Conservation (phyloP, 129 eudicot species). For the Ambrosia artemisiifolia region DNA sequence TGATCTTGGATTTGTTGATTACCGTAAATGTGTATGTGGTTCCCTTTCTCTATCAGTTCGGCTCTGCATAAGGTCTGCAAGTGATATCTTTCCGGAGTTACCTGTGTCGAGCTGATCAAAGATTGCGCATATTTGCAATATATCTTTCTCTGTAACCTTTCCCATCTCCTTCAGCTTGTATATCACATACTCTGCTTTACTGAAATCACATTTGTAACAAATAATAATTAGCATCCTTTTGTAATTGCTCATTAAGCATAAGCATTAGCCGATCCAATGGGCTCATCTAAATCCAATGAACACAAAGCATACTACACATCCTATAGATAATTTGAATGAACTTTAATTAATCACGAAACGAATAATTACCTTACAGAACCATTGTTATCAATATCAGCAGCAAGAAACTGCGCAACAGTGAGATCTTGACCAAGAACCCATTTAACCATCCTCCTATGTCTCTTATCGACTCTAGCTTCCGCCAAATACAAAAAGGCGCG, state of each 20-base stretch:
- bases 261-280: no score
- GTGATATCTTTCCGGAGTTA: conserved; percentile 75
- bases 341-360: background rate
- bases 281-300: background rate
- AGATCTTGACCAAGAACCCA: conserved; percentile 68
- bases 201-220: conserved; percentile 31
- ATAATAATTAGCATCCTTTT: background rate
- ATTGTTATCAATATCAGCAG: conserved; percentile 65
- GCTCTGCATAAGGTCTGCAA: conserved; percentile 66
- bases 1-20: background rate
- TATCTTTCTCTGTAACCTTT: conserved; percentile 68
- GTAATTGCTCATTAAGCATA: background rate
- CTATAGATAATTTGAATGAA: background rate
- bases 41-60: conserved; percentile 17
- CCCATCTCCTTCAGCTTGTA: conserved; percentile 94
- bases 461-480: conserved; percentile 65
- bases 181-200: conserved; percentile 74
- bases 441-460: conserved; percentile 61
- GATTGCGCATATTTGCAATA: conserved; percentile 58
- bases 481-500: conserved; percentile 79
- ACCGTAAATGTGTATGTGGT: background rate
- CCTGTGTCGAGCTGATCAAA: conserved; percentile 70
- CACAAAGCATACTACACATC: background rate
- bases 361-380: conserved; percentile 63
- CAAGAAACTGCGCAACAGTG: conserved; percentile 62